Evolutionary conservation across 768 basidiomycete species (phyloP).

Genomic region (Baorangia bicolor): DNA sequence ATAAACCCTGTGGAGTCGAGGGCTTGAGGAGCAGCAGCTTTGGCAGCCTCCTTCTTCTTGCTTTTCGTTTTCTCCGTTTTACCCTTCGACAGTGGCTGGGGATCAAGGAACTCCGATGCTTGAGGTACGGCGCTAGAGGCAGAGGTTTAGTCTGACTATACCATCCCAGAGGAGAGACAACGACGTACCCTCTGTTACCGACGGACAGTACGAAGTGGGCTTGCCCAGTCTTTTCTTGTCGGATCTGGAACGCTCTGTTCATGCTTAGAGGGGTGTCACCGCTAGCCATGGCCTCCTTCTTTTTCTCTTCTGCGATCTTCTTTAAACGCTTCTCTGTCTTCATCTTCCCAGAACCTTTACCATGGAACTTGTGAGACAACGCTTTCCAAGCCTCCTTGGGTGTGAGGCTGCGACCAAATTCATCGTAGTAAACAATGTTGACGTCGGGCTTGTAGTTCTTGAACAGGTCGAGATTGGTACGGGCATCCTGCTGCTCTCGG

Average conservation of each 20-base stretch:
- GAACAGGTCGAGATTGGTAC: constrained; percentile 77
- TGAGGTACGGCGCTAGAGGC: constrained; percentile 78
- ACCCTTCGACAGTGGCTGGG: constrained; percentile 77
- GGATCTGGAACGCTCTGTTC: constrained; percentile 88
- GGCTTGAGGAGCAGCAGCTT: constrained; percentile 43
- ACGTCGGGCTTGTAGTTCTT: constrained; percentile 96
- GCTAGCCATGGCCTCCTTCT: constrained; percentile 89
- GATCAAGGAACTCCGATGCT: constrained; percentile 74
- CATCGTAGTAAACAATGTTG: constrained; percentile 95
- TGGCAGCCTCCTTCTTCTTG: constrained; percentile 70
- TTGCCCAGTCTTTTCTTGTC: constrained; percentile 92
- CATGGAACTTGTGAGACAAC: constrained; percentile 96
- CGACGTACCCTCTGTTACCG: constrained; percentile 82
- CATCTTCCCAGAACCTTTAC: constrained; percentile 94
- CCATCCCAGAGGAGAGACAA: background rate
- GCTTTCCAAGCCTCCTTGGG: constrained; percentile 99
- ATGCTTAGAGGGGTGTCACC: constrained; percentile 96
- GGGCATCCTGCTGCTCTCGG: constrained; percentile 89
- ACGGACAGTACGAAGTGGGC: constrained; percentile 96
- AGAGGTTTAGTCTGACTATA: constrained; percentile 1
- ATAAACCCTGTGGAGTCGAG: constrained; percentile 64
- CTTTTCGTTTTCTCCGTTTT: constrained; percentile 82
- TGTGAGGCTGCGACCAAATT: constrained; percentile 84
- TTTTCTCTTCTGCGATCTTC: constrained; percentile 97
- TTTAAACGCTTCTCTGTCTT: constrained; percentile 96